Conservation (phyloP, 495 filamentous ascomycete genomes). For the Diplogelasinospora grovesii region DNA sequence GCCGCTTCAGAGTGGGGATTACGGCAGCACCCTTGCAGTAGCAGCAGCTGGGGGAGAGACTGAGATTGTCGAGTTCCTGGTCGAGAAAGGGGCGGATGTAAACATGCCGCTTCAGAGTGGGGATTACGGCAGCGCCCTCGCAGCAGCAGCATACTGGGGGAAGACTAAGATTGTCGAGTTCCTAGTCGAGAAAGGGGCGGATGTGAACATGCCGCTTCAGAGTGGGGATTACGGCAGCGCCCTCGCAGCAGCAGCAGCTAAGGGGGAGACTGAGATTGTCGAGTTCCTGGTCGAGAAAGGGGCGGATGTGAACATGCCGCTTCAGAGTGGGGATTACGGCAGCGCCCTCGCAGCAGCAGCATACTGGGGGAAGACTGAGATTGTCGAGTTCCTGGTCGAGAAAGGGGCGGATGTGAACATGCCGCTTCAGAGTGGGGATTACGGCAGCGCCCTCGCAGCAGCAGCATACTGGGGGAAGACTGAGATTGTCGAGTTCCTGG, state of each 20-base stretch:
- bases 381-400: not conserved
- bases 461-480: not conserved
- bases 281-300: no score
- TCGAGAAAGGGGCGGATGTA: not conserved
- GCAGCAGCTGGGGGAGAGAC: not conserved
- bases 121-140: not conserved
- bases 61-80: not conserved
- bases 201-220: not conserved
- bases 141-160: not conserved
- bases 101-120: not conserved
- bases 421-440: not conserved
- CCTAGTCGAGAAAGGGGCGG: not conserved
- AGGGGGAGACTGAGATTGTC: no score
- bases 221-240: not conserved
- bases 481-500: not conserved
- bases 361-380: not conserved
- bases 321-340: conserved; percentile 15
- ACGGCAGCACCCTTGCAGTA: not conserved
- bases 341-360: conserved; percentile 24
- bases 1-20: not conserved
- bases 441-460: not conserved
- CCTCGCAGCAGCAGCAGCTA: no score
- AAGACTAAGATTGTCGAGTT: not conserved
- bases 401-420: conserved; percentile 1
- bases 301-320: no score